These are phyloP conservation scores for Podila minutissima DNA, from an alignment of 192 early-diverging fungal species.

Conservation along the genomic window DNA sequence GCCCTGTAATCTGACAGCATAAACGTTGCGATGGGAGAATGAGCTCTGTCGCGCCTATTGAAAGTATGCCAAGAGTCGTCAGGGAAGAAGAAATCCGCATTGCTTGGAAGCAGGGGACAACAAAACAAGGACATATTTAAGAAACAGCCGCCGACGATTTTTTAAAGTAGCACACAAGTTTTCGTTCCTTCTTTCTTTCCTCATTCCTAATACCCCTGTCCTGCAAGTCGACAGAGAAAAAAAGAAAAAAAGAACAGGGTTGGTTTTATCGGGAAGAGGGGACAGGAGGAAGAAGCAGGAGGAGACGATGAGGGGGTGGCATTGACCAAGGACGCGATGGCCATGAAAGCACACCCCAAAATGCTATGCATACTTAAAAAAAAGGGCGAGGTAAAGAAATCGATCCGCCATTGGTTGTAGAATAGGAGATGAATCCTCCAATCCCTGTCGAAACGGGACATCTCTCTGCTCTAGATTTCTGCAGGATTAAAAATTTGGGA, in stretches of 20 bases:
- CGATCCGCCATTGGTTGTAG: background rate
- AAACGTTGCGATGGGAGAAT: too few relatives aligned
- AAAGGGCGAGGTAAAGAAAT: background rate
- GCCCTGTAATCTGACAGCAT: background rate
- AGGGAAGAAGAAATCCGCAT: too few relatives aligned
- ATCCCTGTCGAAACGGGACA: background rate
- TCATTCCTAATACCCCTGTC: too few relatives aligned
- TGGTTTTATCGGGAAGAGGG: background rate
- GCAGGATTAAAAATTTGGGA: too few relatives aligned
- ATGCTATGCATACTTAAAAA: background rate
- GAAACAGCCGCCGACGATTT: too few relatives aligned
- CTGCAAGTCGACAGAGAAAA: background rate
- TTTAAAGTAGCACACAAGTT: too few relatives aligned
- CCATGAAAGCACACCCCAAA: background rate
- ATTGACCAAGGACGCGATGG: background rate
- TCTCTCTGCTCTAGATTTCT: too few relatives aligned
- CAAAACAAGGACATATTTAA: too few relatives aligned
- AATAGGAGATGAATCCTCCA: background rate
- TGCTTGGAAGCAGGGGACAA: too few relatives aligned
- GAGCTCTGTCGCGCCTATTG: too few relatives aligned
- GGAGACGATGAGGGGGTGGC: background rate
- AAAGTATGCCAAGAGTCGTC: too few relatives aligned
- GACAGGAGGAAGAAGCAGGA: background rate
- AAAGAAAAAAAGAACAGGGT: background rate
- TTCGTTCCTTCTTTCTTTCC: too few relatives aligned